Conservation (phyloP, 352 stramenopile genomes). For the Phytophthora pisi region DNA sequence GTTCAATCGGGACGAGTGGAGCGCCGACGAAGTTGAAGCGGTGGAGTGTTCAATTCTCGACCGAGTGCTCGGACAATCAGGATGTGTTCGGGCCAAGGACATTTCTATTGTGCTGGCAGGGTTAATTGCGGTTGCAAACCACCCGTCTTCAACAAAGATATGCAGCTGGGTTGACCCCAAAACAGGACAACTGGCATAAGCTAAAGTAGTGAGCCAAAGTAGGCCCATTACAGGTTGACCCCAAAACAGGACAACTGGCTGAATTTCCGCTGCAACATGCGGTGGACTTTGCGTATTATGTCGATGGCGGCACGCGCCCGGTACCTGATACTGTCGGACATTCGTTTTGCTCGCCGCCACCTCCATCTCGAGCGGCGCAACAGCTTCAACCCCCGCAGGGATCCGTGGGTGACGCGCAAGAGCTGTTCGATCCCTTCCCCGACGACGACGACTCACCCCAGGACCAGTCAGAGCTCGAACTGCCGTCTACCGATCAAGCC, state of each 20-base stretch:
- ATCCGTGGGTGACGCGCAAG: background rate
- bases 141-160: background rate
- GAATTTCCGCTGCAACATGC: background rate
- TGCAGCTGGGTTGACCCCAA: constrained; percentile 3
- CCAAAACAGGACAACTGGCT: background rate
- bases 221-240: no score
- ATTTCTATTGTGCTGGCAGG: background rate
- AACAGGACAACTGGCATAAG: no score
- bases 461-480: background rate
- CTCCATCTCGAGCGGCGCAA: background rate
- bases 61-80: background rate
- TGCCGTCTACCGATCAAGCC: no score
- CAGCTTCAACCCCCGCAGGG: background rate
- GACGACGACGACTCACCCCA: constrained; percentile 1
- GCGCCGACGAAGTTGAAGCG: background rate
- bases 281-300: background rate
- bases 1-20: constrained; percentile 5
- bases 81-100: no score
- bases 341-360: background rate
- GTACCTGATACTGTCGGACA: background rate
- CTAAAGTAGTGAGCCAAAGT: no score
- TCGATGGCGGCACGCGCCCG: background rate
- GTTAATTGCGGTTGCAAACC: background rate
- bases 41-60: background rate
- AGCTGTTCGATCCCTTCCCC: constrained; percentile 1